These are phyloP conservation scores for Clonostachys byssicola DNA, from an alignment of 2,329 filamentous ascomycete species.

Conservation along the genomic window DNA sequence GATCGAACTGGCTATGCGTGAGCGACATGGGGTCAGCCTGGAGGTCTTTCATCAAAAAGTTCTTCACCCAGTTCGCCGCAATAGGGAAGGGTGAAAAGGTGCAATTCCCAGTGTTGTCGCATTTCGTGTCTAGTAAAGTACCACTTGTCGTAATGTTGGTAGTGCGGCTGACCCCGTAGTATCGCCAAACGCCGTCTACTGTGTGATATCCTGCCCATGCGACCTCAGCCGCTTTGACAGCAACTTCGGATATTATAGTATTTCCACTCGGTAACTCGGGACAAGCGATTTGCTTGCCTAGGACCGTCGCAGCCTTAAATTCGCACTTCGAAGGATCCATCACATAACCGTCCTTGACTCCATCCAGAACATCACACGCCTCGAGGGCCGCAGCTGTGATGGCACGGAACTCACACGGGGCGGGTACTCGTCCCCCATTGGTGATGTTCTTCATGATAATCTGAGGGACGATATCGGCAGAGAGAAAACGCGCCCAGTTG, in stretches of 20 bases:
- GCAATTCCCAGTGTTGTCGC: neutral
- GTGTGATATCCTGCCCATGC: neutral
- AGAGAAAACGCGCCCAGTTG: neutral
- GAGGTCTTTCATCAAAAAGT: neutral
- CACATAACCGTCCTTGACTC: slow-evolving; percentile 1
- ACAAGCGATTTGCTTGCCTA: neutral
- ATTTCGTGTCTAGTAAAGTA: neutral
- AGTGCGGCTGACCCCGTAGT: neutral
- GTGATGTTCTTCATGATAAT: slow-evolving; percentile 5
- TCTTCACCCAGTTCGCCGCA: neutral
- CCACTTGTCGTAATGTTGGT: neutral
- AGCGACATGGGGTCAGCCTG: neutral
- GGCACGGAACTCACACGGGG: slow-evolving; percentile 2
- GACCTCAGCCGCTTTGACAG: neutral
- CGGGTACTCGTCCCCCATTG: slow-evolving; percentile 5
- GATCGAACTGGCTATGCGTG: neutral
- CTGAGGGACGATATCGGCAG: slow-evolving; percentile 25
- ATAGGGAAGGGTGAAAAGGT: neutral
- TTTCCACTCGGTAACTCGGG: neutral
- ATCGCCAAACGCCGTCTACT: neutral
- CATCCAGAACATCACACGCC: slow-evolving; percentile 1
- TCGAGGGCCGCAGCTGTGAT: neutral
- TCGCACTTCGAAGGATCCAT: neutral
- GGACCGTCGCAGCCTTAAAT: neutral
- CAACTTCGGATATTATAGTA: neutral